Base-by-base conservation (phyloP, 768 basidiomycete genomes). In the Rhodotorula sphaerocarpa region DNA sequence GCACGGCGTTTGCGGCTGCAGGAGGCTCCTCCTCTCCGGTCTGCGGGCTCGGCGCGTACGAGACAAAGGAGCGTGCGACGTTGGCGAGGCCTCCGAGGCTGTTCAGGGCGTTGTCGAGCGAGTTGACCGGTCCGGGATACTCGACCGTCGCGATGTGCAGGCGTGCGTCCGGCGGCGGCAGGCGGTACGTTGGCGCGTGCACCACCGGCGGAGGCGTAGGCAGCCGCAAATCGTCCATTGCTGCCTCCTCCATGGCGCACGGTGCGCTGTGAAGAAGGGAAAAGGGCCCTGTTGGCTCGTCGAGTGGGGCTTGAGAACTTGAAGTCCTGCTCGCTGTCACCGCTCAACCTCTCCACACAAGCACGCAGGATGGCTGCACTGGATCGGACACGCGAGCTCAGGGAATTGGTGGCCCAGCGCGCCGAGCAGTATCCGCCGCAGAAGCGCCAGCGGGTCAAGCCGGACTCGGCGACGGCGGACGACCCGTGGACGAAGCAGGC, bases 81-180 rank as follows among this genome's bases (percentile, higher is more conserved):
- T 15, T 12, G 2, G 16, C 25, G 21, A 57, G 25, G 6, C 70
- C 71, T 34, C 70, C 70, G 11, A 72, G n/a, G 2, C 44, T 31
- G 18, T 27, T 25, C 20, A 72, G 47, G 7, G 71, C 70, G 2
- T 25, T 20, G 41, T 50, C 42, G 46, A 56, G 28, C 1, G 83
- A 79, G 7, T 84, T 76, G 57, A 95, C 84, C 68, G 89, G 88
- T 64, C 90, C 90, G 11, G 90, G 90, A 76, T 90, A 93, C 44
- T 70, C 57, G 59, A 67, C 57, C 23, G 63, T 23, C 16, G 65
- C 55, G 36, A 58, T 18, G 14, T 5, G 36, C 45, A 30, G 3
- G 7, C 33, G 3, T 5, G 48, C 18, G 44, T 25, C 55, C 33
- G 14, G 18, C 9, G 10, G 36, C 36, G 36, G 10, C 10, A 39